These are phyloP conservation scores for Eustoma russellianum DNA, from an alignment of 257 asterid genomes.

Conservation along the genomic window DNA sequence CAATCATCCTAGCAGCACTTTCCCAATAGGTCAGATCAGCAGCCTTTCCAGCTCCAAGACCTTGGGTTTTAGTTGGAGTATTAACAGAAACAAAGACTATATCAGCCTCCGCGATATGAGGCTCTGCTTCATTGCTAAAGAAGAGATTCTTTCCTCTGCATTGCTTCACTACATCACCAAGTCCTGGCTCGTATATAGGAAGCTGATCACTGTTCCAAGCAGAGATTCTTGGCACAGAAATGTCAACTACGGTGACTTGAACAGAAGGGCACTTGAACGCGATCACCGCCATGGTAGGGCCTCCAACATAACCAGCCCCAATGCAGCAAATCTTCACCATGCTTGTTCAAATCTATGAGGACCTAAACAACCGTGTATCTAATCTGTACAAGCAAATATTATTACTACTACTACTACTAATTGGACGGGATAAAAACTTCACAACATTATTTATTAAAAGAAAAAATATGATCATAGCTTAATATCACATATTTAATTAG, in stretches of 20 bases:
- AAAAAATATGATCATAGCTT: too few species aligned
- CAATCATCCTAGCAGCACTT: conserved; percentile 59
- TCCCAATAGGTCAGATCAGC: conserved; percentile 61
- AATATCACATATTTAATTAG: too few species aligned
- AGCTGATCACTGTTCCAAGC: conserved; percentile 48
- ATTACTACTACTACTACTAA: too few species aligned
- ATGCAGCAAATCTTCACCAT: conserved; percentile 32
- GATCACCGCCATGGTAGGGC: conserved; percentile 31
- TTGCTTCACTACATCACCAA: conserved; percentile 51
- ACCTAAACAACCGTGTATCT: conserved; percentile 2
- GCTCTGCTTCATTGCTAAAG: conserved; percentile 48
- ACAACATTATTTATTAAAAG: too few species aligned
- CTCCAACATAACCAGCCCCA: conserved; percentile 35
- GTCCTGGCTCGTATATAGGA: conserved; percentile 65
- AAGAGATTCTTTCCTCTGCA: conserved; percentile 54
- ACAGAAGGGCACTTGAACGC: conserved; percentile 24
- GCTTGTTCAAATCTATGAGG: conserved; percentile 2
- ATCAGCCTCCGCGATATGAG: conserved; percentile 46
- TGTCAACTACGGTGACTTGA: conserved; percentile 26
- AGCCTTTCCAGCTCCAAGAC: conserved; percentile 62
- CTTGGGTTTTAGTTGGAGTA: conserved; percentile 53
- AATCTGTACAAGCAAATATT: too few species aligned
- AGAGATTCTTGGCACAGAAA: conserved; percentile 18
- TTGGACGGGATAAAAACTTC: too few species aligned
- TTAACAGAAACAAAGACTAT: conserved; percentile 52